Base-by-base conservation (phyloP, 164 flowering plant species). In the Tetracentron sinense region DNA sequence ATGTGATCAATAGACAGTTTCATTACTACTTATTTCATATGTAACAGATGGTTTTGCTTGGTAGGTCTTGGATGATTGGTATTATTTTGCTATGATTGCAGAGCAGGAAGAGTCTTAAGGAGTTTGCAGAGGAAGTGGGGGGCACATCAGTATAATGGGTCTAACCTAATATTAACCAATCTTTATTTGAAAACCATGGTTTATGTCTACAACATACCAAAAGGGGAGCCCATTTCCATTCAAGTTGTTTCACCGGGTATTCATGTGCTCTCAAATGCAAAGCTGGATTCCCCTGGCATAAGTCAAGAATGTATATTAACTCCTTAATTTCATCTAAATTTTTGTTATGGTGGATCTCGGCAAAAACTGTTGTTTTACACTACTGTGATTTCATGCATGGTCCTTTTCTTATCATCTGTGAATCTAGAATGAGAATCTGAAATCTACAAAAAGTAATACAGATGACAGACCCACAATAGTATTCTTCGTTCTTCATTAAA, bases 221-320 rank as follows among this genome's bases (percentile, higher is more conserved):
- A 74, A 74, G 81, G 81, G n/a, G 76, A 74, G 61, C 65, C 77
- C 6, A 27, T 68, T 38, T 10, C 42, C 44, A 61, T 81, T 56
- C 83, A 81, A 59, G 72, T 77, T 51, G 81, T 83, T 58, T 62
- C 74, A n/a, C 80, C 80, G 6, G 87, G 87, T 31, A 46, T 75
- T 54, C 87, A 83, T 69, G 81, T 83, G 3, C 84, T 83, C 55
- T 71, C 87, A 19, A 83, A 83, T 68, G 82, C 81, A 35, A 80
- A 64, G 54, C 80, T 83, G 6, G 79, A 80, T 55, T 76, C 82
- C 2, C 81, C 5, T 80, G 87, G 84, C 87, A 72, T 2, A 83
- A 83, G 87, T 89, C 84, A 64, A 65, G 30, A n/a, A n/a, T n/a
- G n/a, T n/a, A n/a, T n/a, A n/a, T n/a, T n/a, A n/a, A n/a, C n/a